phyloP scores from a whole-genome alignment of 2,329 filamentous ascomycete species.

The Neopestalotiopsis clavispora region DNA sequence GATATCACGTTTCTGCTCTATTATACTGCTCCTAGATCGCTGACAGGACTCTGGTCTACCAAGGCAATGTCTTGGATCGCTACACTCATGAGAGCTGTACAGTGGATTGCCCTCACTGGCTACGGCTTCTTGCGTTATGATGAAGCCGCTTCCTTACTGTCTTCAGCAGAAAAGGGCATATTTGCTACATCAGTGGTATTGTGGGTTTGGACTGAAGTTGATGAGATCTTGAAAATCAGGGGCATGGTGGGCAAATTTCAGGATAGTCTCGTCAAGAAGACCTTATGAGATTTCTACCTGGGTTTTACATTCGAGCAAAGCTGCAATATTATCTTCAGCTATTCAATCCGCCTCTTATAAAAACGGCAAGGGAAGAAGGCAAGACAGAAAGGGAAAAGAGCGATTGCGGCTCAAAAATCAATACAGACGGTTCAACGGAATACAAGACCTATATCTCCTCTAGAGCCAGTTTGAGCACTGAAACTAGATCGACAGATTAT shows the following conservation, averaged over 20 bases:
- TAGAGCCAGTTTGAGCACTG: neutral
- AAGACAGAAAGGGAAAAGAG: too few relatives aligned
- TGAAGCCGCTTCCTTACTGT: neutral
- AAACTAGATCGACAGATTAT: neutral
- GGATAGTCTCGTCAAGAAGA: neutral
- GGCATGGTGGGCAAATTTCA: constrained; percentile 12
- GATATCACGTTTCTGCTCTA: constrained; percentile 11
- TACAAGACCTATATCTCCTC: too few relatives aligned
- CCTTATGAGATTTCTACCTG: neutral
- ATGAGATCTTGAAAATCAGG: constrained; percentile 12
- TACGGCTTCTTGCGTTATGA: neutral
- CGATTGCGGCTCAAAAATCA: too few relatives aligned
- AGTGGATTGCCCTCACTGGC: constrained; percentile 1
- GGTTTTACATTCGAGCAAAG: neutral
- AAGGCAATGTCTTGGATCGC: constrained; percentile 7
- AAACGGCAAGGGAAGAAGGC: too few relatives aligned
- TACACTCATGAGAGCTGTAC: neutral
- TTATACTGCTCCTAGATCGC: constrained; percentile 5
- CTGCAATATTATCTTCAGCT: too few relatives aligned
- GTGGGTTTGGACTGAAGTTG: constrained; percentile 12
- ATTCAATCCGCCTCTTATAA: too few relatives aligned
- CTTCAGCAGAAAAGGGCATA: neutral
- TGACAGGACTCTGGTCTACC: neutral
- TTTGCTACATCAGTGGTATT: constrained; percentile 1
- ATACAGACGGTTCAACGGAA: too few relatives aligned